Percentiles rank a stretch among this genome's conserved stretches.
phyloP scores from a whole-genome alignment of 208 protist genomes.

The Trichomonas vaginalis region DNA sequence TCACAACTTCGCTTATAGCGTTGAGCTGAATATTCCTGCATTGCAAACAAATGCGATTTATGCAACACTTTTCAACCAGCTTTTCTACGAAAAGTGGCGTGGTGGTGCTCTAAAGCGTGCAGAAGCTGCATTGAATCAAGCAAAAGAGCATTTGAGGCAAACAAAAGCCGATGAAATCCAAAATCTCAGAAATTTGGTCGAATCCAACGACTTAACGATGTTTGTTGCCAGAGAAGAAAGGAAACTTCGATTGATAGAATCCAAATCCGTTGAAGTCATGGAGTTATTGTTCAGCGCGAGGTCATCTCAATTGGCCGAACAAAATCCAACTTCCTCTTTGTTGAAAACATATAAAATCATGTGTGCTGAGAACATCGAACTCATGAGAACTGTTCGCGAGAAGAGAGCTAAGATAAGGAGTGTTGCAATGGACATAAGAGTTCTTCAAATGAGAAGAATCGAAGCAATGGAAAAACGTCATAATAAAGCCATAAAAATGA shows the following conservation, averaged over 20 bases:
- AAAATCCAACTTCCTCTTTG: neutral
- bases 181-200: neutral
- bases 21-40: neutral
- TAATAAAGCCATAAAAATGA: neutral
- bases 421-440: neutral
- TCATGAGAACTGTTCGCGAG: neutral
- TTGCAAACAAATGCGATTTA: neutral
- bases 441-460: neutral
- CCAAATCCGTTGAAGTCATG: neutral
- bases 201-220: neutral
- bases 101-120: neutral
- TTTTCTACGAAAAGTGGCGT: neutral
- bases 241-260: neutral
- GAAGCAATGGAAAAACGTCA: neutral
- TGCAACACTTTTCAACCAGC: neutral
- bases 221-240: neutral
- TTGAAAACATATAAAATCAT: neutral
- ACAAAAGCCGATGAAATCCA: neutral
- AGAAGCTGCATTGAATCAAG: neutral
- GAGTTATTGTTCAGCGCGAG: neutral
- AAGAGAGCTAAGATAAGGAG: neutral
- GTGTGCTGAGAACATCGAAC: neutral
- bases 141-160: neutral
- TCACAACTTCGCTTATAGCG: neutral
- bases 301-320: neutral